Evolutionary conservation across 345 rosid species (phyloP).

Genomic region (Populus davidiana): DNA sequence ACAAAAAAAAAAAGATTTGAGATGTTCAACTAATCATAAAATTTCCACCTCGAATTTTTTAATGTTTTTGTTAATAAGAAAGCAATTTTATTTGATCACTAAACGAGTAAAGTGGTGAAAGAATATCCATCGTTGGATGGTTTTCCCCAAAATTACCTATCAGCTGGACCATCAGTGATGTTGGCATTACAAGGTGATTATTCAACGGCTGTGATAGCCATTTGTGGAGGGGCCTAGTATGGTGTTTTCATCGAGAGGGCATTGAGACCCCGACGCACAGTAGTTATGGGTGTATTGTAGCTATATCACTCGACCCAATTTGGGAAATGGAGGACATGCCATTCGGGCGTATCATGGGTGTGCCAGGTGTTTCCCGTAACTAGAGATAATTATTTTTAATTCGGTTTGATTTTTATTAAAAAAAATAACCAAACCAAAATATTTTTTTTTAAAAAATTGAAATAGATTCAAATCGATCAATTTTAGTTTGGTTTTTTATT

Average conservation of each 20-base stretch:
- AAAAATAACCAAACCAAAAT: no score
- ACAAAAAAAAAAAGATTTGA: no score
- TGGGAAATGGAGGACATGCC: conserved; percentile 77
- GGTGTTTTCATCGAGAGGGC: conserved; percentile 57
- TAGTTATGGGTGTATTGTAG: conserved; percentile 26
- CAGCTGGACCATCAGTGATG: conserved; percentile 84
- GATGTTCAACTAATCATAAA: no score
- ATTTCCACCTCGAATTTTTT: no score
- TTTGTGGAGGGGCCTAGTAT: conserved; percentile 82
- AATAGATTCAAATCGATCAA: no score
- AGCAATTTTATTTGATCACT: conserved; percentile 67
- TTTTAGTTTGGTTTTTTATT: no score
- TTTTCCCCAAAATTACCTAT: conserved; percentile 81
- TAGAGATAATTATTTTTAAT: no score
- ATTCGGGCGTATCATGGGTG: conserved; percentile 85
- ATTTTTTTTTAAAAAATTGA: no score
- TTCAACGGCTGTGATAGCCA: conserved; percentile 51
- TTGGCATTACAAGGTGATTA: conserved; percentile 41
- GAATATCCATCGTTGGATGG: conserved; percentile 70
- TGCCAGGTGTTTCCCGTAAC: conserved; percentile 73
- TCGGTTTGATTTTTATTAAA: no score
- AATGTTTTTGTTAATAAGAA: conserved; percentile 67
- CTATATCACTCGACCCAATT: conserved; percentile 17
- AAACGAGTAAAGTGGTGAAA: conserved; percentile 34
- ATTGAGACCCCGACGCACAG: conserved; percentile 28